Base-by-base conservation (phyloP, 441 rosid species). In the Adansonia rubrostipa region DNA sequence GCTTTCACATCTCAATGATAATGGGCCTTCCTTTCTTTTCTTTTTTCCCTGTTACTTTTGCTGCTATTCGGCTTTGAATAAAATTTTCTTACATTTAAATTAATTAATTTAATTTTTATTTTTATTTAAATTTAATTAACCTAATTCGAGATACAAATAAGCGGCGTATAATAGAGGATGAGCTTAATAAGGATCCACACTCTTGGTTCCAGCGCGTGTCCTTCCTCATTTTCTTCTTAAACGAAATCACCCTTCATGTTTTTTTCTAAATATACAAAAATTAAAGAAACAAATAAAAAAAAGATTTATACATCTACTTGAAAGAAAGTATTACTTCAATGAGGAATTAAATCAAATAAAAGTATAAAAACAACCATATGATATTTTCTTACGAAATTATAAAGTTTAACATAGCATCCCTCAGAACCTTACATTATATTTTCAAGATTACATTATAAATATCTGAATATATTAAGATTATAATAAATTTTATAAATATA, bases 1-100 rank as follows among this genome's bases (percentile, higher is more conserved):
- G 75, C 73, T 83, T 77, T 78, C 81, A 80, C 67, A 80, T 85
- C 75, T 79, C 58, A 50, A 68, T 70, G 9, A 24, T 24, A 20
- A 6, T 13, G 14, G n/a, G 54, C 7, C 28, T 45, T 58, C 19
- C 66, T 45, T 71, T 64, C 73, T 19, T 48, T 15, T 77, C 19
- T 50, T 51, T 77, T 77, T 57, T 67, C 68, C 66, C 70, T 78
- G 77, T 71, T 75, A 68, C 54, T 57, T 73, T 51, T 74, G 74
- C 74, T 71, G 40, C 74, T 22, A 7, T 22, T 72, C 10, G 24
- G 9, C 40, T 36, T 4, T 36, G 40, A 36, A 36, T 4, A 36
- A 36, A 36, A 36, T 36, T 36, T 36, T 36, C 40, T 3, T 36
- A 36, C 5, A 36, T 36, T 36, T 36, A 36, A 36, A 36, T 36